These are phyloP conservation scores for Thielaviopsis punctulata DNA, from an alignment of 2,329 filamentous ascomycete genomes.

Conservation along the genomic window DNA sequence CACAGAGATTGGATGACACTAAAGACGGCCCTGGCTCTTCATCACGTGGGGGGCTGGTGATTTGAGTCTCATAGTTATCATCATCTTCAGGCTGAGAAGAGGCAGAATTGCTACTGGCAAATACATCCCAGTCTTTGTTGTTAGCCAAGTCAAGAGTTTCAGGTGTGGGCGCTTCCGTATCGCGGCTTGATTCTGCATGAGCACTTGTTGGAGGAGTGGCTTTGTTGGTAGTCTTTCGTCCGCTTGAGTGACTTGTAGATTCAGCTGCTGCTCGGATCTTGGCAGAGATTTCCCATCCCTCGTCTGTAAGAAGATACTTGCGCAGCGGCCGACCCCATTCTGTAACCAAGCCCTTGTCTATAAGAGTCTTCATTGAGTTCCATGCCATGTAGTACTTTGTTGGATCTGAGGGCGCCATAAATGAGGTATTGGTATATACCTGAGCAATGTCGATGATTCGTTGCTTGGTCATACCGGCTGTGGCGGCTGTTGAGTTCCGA, in stretches of 20 bases:
- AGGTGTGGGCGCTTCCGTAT: neutral
- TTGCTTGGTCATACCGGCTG: conserved; percentile 45
- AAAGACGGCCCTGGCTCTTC: neutral
- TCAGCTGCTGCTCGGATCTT: conserved; percentile 31
- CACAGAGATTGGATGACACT: conserved; percentile 20
- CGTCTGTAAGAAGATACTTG: conserved; percentile 55
- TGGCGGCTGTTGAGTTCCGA: conserved; percentile 27
- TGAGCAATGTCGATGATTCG: conserved; percentile 54
- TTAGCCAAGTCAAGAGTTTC: no score
- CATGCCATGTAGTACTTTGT: conserved; percentile 63
- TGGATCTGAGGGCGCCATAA: conserved; percentile 47
- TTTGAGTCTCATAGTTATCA: neutral
- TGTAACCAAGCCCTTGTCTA: conserved; percentile 56
- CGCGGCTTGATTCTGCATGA: no score
- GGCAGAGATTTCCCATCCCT: conserved; percentile 58
- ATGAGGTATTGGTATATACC: conserved; percentile 55
- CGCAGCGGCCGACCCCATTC: conserved; percentile 51
- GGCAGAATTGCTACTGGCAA: neutral
- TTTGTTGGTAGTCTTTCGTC: neutral
- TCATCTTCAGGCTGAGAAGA: neutral
- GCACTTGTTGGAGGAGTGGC: no score
- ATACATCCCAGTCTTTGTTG: neutral
- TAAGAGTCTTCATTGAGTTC: conserved; percentile 64
- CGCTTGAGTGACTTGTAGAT: neutral
- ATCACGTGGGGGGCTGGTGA: neutral